phyloP scores from a whole-genome alignment of 2,329 filamentous ascomycete genomes.

The Graphiopsis chlorocephala region DNA sequence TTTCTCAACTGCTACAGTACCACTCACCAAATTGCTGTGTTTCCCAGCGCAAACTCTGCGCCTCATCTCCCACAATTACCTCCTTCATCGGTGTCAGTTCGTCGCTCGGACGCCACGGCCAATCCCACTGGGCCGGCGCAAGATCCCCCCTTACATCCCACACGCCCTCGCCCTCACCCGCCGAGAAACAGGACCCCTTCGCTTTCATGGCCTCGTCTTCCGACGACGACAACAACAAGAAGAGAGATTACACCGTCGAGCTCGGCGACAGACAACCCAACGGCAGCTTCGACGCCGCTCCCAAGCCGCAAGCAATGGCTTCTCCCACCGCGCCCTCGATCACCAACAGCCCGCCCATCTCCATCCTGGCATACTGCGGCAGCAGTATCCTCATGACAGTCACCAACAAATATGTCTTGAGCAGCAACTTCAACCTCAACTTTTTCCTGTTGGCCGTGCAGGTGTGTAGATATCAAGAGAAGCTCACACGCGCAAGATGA shows the following conservation, averaged over 20 bases:
- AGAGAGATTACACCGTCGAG: slow-evolving; percentile 69
- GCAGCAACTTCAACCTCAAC: slow-evolving; percentile 90
- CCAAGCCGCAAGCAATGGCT: slow-evolving; percentile 48
- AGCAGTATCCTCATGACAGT: slow-evolving; percentile 99
- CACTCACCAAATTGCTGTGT: background rate
- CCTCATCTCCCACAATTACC: slow-evolving; percentile 26
- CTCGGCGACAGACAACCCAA: slow-evolving; percentile 60
- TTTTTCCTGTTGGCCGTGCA: slow-evolving; percentile 92
- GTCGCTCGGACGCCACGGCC: slow-evolving; percentile 25
- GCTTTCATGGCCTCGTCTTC: slow-evolving; percentile 62
- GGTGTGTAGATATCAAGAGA: slow-evolving; percentile 52
- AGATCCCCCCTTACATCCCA: slow-evolving; percentile 24
- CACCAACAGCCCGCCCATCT: slow-evolving; percentile 68
- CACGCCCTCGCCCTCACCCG: slow-evolving; percentile 14
- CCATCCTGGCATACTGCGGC: slow-evolving; percentile 85
- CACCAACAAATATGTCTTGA: slow-evolving; percentile 99
- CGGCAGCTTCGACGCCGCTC: slow-evolving; percentile 42
- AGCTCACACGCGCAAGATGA: background rate
- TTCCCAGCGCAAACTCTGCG: background rate
- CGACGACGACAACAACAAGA: slow-evolving; percentile 85
- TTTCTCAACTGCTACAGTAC: background rate
- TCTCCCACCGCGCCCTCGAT: slow-evolving; percentile 43
- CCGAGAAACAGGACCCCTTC: slow-evolving; percentile 12
- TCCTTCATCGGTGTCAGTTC: slow-evolving; percentile 31
- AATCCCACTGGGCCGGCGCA: slow-evolving; percentile 18